These are phyloP conservation scores for Citropsis articulata DNA, from an alignment of 345 rosid species.

Conservation along the genomic window DNA sequence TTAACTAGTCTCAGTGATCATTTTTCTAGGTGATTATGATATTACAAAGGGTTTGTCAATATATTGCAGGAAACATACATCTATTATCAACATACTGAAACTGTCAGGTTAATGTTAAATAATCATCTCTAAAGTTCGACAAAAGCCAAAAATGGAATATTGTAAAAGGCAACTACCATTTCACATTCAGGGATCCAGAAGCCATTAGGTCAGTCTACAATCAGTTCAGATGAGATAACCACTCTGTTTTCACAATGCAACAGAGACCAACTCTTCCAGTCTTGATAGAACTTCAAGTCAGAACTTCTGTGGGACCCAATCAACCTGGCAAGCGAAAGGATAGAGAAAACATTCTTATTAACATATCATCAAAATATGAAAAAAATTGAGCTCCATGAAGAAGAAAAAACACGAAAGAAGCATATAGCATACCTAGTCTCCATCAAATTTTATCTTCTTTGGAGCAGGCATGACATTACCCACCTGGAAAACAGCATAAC, in stretches of 20 bases:
- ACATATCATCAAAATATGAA: background rate
- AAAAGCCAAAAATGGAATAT: constrained; percentile 3
- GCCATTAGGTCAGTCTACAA: too few species aligned
- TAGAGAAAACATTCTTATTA: background rate
- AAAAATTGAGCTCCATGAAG: background rate
- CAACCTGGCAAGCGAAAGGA: background rate
- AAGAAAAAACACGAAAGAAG: background rate
- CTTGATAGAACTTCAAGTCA: background rate
- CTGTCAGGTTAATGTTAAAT: background rate
- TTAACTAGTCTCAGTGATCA: too few species aligned
- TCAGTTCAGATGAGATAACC: background rate
- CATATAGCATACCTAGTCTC: constrained; percentile 34
- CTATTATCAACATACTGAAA: background rate
- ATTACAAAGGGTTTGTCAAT: too few species aligned
- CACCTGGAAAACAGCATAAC: constrained; percentile 40
- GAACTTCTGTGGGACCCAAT: background rate
- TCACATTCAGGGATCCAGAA: background rate
- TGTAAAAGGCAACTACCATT: background rate
- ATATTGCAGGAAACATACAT: background rate
- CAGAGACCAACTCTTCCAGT: background rate
- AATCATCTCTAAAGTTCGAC: background rate
- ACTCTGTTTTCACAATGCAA: too few species aligned
- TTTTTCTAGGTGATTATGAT: too few species aligned
- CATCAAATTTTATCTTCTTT: constrained; percentile 73
- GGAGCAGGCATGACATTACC: constrained; percentile 52